Conservation (phyloP, 768 basidiomycete genomes). For the Neoboletus magnificus region DNA sequence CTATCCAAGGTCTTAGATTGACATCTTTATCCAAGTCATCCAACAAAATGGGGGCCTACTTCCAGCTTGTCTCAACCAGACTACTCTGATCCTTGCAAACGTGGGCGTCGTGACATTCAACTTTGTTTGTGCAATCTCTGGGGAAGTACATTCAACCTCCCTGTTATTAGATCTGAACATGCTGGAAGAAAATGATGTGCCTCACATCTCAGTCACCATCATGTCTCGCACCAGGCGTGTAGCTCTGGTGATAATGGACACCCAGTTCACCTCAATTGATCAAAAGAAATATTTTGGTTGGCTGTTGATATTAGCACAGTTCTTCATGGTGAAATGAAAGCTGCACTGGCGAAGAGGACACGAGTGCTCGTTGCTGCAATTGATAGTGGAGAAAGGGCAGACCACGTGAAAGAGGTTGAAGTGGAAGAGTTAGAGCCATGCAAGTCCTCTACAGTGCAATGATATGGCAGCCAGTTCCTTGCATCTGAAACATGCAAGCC, state of each 20-base stretch:
- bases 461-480: slow-evolving; percentile 31
- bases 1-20: slow-evolving; percentile 93
- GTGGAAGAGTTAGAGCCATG: slow-evolving; percentile 37
- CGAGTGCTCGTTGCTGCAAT: slow-evolving; percentile 59
- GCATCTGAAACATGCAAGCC: slow-evolving; percentile 86
- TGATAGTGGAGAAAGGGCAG: slow-evolving; percentile 42
- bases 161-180: slow-evolving; percentile 85
- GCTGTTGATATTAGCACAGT: slow-evolving; percentile 75
- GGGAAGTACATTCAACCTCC: slow-evolving; percentile 78
- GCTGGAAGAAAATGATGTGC: slow-evolving; percentile 89
- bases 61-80: slow-evolving; percentile 90
- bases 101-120: slow-evolving; percentile 90
- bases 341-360: slow-evolving; percentile 63
- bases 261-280: slow-evolving; percentile 90
- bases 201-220: slow-evolving; percentile 82
- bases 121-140: slow-evolving; percentile 86
- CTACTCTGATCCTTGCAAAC: slow-evolving; percentile 84
- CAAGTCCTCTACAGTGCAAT: slow-evolving; percentile 5
- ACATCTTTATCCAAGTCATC: slow-evolving; percentile 88
- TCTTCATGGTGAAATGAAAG: slow-evolving; percentile 82
- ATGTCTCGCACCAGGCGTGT: slow-evolving; percentile 86
- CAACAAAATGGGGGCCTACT: slow-evolving; percentile 93
- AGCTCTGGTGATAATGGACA: slow-evolving; percentile 90
- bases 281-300: slow-evolving; percentile 81
- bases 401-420: slow-evolving; percentile 32